A percentile compares a stretch with the other conserved stretches of the same genome.
These are phyloP conservation scores for Allium fistulosum DNA, from an alignment of 106 monocot genomes.

Conservation along the genomic window DNA sequence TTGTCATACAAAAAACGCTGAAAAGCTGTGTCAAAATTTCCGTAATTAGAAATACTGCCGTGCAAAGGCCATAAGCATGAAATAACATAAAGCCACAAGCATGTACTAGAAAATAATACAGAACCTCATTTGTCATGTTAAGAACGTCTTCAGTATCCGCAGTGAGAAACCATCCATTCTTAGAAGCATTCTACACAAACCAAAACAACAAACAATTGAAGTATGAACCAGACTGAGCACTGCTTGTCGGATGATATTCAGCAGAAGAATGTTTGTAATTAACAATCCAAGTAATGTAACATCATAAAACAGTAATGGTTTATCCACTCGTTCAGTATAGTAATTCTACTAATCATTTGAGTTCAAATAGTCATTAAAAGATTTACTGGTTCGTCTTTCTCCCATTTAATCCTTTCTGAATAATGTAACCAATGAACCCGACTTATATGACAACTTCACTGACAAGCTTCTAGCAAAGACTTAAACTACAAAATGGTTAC, in stretches of 20 bases:
- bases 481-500: too few relatives aligned
- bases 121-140: constrained; percentile 11
- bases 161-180: constrained; percentile 11
- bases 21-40: constrained; percentile 7
- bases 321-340: too few relatives aligned
- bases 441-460: too few relatives aligned
- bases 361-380: too few relatives aligned
- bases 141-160: constrained; percentile 11
- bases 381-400: too few relatives aligned
- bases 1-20: constrained; percentile 13
- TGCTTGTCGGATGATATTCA: not conserved
- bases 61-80: not conserved
- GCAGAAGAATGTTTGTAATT: not conserved
- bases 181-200: constrained; percentile 8
- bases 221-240: too few relatives aligned
- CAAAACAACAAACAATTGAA: not conserved
- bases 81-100: not conserved
- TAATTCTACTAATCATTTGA: too few relatives aligned
- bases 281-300: too few relatives aligned
- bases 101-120: not conserved
- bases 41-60: not conserved
- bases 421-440: too few relatives aligned
- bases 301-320: too few relatives aligned
- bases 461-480: too few relatives aligned
- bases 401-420: too few relatives aligned